Conservation (phyloP, 1,139 yeast species). For the Kodamaea suecica region DNA sequence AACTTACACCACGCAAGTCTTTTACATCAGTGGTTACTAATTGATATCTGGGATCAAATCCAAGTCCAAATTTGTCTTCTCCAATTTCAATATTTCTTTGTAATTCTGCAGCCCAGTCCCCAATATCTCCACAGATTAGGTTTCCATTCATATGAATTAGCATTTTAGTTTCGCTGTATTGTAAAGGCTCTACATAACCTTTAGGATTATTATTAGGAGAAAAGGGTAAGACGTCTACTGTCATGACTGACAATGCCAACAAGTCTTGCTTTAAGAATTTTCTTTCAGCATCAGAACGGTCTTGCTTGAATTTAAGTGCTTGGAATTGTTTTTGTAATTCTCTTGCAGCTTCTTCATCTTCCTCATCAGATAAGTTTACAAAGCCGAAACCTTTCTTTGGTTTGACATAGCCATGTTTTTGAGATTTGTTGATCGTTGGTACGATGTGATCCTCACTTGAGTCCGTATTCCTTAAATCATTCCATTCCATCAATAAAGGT, state of each 20-base stretch:
- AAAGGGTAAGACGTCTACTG: conserved; percentile 13
- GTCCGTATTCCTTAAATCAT: background rate
- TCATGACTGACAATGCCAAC: conserved; percentile 13
- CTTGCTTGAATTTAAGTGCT: background rate
- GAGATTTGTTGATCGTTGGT: background rate
- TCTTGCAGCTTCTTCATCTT: conserved; percentile 6
- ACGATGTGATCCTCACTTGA: background rate
- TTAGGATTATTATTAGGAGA: background rate
- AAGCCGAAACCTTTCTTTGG: conserved; percentile 42
- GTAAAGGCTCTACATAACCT: conserved; percentile 3
- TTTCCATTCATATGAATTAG: conserved; percentile 2
- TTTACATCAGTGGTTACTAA: background rate
- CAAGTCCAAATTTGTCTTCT: background rate
- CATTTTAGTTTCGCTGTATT: conserved; percentile 1
- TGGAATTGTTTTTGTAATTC: conserved; percentile 1
- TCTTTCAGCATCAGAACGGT: conserved; percentile 7
- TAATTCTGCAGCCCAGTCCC: conserved; percentile 4
- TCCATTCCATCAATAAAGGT: conserved; percentile 30
- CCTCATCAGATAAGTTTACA: conserved; percentile 25
- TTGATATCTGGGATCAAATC: background rate
- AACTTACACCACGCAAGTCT: conserved; percentile 12
- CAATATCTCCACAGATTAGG: conserved; percentile 3
- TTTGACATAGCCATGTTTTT: conserved; percentile 20
- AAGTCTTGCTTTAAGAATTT: conserved; percentile 16
- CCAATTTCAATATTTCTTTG: conserved; percentile 1